phyloP scores from a whole-genome alignment of 306 rosid genomes.

The Phaseolus lunatus region DNA sequence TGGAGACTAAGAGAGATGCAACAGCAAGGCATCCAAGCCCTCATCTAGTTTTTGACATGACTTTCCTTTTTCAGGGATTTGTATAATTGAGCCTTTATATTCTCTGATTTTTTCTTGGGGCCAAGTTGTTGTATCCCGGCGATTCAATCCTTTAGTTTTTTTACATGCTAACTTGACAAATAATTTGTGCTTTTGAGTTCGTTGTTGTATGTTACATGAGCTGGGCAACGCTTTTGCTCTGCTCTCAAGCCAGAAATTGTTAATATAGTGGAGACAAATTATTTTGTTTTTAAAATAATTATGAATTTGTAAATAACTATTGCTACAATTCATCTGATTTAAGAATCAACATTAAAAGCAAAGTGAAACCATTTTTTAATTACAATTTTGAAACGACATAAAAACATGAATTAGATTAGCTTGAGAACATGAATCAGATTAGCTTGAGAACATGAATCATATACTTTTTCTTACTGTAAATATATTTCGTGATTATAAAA shows the following conservation, averaged over 20 bases:
- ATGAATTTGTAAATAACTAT: background rate
- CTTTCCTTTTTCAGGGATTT: slow-evolving; percentile 36
- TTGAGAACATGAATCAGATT: too few species aligned
- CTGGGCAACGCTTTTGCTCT: background rate
- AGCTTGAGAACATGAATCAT: too few species aligned
- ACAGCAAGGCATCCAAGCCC: slow-evolving; percentile 77
- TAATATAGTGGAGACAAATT: background rate
- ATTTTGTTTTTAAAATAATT: too few species aligned
- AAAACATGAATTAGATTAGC: background rate
- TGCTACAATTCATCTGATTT: background rate
- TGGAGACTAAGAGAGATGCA: slow-evolving; percentile 93
- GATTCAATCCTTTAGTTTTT: slow-evolving; percentile 8
- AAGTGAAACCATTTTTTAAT: background rate
- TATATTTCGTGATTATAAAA: background rate
- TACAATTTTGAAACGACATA: background rate
- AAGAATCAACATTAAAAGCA: background rate
- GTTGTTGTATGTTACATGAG: slow-evolving; percentile 36
- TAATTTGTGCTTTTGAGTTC: slow-evolving; percentile 13
- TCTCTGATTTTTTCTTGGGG: slow-evolving; percentile 21
- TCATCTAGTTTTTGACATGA: slow-evolving; percentile 58
- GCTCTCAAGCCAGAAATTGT: slow-evolving; percentile 15
- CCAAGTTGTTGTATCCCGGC: slow-evolving; percentile 9
- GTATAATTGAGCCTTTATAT: slow-evolving; percentile 45
- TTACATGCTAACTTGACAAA: background rate
- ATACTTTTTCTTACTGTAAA: background rate